Evolutionary conservation across 2,329 filamentous ascomycete genomes (phyloP).

Genomic region (Chaetomium globosum): DNA sequence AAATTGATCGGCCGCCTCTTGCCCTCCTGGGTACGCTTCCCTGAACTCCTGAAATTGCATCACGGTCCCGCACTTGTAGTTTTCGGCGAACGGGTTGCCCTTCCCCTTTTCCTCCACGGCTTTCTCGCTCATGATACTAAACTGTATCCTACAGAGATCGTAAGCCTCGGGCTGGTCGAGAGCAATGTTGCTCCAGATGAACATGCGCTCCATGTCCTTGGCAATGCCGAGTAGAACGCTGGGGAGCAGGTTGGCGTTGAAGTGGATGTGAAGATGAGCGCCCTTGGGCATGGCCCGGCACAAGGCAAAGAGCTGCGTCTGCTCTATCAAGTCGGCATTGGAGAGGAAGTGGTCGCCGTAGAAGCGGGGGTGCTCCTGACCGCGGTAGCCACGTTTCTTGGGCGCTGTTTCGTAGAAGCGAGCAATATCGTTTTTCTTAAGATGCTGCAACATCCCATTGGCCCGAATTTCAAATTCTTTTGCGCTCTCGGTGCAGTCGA

Average conservation of each 20-base stretch:
- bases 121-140: slow-evolving; percentile 52
- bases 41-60: slow-evolving; percentile 52
- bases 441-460: slow-evolving; percentile 46
- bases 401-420: slow-evolving; percentile 44
- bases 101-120: slow-evolving; percentile 40
- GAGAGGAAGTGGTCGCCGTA: slow-evolving; percentile 61
- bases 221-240: slow-evolving; percentile 59
- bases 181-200: slow-evolving; percentile 63
- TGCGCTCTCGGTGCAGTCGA: slow-evolving; percentile 27
- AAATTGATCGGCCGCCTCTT: slow-evolving; percentile 52
- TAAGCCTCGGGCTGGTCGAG: slow-evolving; percentile 50
- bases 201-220: slow-evolving; percentile 65
- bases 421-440: slow-evolving; percentile 45
- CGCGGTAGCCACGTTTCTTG: slow-evolving; percentile 44
- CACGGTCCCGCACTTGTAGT: slow-evolving; percentile 50
- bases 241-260: slow-evolving; percentile 72
- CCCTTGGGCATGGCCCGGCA: slow-evolving; percentile 69
- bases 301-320: slow-evolving; percentile 61
- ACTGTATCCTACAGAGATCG: slow-evolving; percentile 62
- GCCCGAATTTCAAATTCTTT: slow-evolving; percentile 40
- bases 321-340: slow-evolving; percentile 56
- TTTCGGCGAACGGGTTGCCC: slow-evolving; percentile 52
- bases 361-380: slow-evolving; percentile 51
- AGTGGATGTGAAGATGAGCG: slow-evolving; percentile 73
- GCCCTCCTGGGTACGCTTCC: slow-evolving; percentile 40